Evolutionary conservation across 805 yeast species (phyloP).

Genomic region (Torulaspora delbrueckii): DNA sequence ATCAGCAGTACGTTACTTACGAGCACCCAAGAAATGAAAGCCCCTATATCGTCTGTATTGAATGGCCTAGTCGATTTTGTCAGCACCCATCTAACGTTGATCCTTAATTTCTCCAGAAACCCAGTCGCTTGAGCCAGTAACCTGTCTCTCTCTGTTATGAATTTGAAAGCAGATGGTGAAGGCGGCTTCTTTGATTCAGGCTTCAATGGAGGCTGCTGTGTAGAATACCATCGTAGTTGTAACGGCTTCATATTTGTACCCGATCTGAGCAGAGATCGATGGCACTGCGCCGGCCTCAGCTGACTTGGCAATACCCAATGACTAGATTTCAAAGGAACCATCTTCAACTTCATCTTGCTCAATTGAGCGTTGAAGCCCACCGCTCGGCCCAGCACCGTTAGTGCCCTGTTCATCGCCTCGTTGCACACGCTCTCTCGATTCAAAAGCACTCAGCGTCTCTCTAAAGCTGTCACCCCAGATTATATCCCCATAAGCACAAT

Average conservation of each 20-base stretch:
- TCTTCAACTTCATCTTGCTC: not conserved
- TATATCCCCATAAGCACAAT: not conserved
- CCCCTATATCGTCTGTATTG: constrained; percentile 87
- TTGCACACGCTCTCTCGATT: not conserved
- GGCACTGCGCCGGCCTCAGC: not conserved
- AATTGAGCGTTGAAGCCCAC: not conserved
- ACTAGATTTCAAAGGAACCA: not conserved
- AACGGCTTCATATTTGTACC: not conserved
- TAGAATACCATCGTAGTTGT: not conserved
- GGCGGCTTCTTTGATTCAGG: not conserved
- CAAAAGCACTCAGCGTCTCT: not conserved
- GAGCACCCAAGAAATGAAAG: constrained; percentile 86
- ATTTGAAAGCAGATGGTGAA: constrained; percentile 13
- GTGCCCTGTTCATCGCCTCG: constrained; percentile 2
- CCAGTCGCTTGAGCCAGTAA: constrained; percentile 41
- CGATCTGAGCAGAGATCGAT: not conserved
- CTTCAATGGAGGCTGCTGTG: not conserved
- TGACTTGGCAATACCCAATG: not conserved
- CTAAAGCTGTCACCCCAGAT: not conserved
- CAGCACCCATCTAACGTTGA: constrained; percentile 66
- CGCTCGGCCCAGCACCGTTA: constrained; percentile 4
- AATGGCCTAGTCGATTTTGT: constrained; percentile 76
- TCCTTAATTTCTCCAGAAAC: constrained; percentile 39
- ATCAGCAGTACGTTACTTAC: constrained; percentile 81
- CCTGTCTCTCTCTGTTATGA: constrained; percentile 27